Conservation (phyloP, 331 rosid species). For the Cydonia oblonga region DNA sequence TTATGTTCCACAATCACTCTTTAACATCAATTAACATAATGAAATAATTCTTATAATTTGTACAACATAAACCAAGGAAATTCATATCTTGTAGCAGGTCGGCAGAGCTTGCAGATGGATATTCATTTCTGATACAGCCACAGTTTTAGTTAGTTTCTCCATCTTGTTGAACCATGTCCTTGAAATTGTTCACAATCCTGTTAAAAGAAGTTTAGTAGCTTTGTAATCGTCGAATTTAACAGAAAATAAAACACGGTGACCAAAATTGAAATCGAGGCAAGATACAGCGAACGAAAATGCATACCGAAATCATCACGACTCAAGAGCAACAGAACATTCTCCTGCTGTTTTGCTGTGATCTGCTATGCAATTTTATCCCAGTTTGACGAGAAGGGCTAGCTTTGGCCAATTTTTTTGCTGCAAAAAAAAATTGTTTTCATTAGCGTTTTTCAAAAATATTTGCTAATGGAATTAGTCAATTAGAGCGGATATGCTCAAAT, state of each 20-base stretch:
- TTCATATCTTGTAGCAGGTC: neutral
- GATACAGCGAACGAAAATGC: neutral
- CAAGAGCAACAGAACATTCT: conserved; percentile 53
- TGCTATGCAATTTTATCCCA: conserved; percentile 55
- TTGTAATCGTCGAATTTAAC: neutral
- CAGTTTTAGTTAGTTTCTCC: conserved; percentile 5
- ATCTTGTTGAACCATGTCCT: conserved; percentile 14
- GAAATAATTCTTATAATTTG: conserved; percentile 5
- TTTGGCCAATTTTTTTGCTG: conserved; percentile 73
- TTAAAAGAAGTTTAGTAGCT: neutral
- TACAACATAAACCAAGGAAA: neutral
- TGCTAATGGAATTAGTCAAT: too few relatives aligned
- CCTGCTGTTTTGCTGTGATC: conserved; percentile 44
- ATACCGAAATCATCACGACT: conserved; percentile 5
- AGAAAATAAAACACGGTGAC: neutral
- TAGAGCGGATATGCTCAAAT: too few relatives aligned
- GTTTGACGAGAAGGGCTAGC: conserved; percentile 52
- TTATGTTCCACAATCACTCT: neutral
- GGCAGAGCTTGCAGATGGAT: conserved; percentile 1
- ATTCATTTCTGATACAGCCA: neutral
- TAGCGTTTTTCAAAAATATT: too few relatives aligned
- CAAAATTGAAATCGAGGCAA: neutral
- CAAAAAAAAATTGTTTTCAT: conserved; percentile 5
- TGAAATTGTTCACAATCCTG: conserved; percentile 6
- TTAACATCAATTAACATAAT: conserved; percentile 1